A percentile compares a stretch with the other conserved stretches of the same genome.
Evolutionary conservation across 140 eudicot species (phyloP).

Genomic region (Stevia rebaudiana): DNA sequence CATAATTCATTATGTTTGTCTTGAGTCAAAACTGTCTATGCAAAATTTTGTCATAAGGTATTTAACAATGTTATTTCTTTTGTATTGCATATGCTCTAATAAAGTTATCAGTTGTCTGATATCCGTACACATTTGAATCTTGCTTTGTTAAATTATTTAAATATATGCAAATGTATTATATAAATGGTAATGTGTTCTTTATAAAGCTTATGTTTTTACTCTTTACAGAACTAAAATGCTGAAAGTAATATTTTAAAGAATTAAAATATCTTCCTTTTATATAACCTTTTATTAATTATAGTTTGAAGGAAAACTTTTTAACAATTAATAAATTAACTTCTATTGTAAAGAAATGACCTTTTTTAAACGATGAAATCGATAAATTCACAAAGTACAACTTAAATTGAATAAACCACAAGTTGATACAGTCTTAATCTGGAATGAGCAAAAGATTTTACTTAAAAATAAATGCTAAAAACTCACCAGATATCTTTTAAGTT

Average conservation of each 20-base stretch:
- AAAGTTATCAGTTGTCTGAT: neutral
- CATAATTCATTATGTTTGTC: conserved; percentile 13
- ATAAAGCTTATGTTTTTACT: neutral
- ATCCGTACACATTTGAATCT: neutral
- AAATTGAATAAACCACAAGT: conserved; percentile 12
- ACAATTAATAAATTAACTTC: no score
- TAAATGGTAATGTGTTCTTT: no score
- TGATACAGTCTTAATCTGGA: neutral
- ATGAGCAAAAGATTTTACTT: conserved; percentile 10
- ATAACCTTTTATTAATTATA: neutral
- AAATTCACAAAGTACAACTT: conserved; percentile 25
- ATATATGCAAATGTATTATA: no score
- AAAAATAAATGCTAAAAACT: conserved; percentile 6
- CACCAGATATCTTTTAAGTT: conserved; percentile 21
- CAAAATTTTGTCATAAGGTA: neutral
- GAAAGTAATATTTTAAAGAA: no score
- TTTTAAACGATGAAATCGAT: neutral
- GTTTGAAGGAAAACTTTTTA: no score
- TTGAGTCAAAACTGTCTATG: no score
- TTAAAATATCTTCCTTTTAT: no score
- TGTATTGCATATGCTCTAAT: neutral
- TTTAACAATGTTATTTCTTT: neutral
- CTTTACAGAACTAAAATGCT: no score
- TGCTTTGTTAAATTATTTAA: neutral
- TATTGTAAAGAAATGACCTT: neutral